These are phyloP conservation scores for Bryum argenteum DNA, from an alignment of 225 moss, liverwort and hornwort species.

Conservation along the genomic window DNA sequence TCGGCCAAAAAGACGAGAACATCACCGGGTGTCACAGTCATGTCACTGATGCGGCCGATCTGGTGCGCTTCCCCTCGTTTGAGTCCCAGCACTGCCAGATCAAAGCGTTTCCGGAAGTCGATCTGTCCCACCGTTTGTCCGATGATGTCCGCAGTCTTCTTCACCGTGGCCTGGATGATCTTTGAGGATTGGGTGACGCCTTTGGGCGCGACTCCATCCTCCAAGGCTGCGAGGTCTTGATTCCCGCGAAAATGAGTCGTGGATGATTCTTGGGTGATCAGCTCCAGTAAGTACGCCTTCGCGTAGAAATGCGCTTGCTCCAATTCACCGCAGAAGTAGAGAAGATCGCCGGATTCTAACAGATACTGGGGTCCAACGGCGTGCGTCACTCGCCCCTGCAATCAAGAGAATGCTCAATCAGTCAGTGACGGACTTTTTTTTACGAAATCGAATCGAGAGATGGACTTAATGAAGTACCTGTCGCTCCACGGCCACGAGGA, in stretches of 20 bases:
- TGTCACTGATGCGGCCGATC: slow-evolving; percentile 33
- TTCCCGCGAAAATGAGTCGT: not conserved
- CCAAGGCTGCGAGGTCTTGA: slow-evolving; percentile 24
- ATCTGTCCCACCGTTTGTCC: slow-evolving; percentile 28
- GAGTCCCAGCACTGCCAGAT: slow-evolving; percentile 30
- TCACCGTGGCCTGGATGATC: slow-evolving; percentile 35
- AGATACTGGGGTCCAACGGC: slow-evolving; percentile 45
- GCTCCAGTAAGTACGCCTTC: slow-evolving; percentile 28
- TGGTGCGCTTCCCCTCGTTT: slow-evolving; percentile 34
- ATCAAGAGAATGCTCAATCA: too few species aligned
- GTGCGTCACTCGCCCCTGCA: slow-evolving; percentile 43
- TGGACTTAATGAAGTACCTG: slow-evolving; percentile 7
- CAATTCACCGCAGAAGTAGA: slow-evolving; percentile 39
- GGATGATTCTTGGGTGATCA: slow-evolving; percentile 25
- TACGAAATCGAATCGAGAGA: too few species aligned
- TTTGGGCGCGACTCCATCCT: not conserved
- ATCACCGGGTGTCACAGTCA: slow-evolving; percentile 20
- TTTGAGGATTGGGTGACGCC: not conserved
- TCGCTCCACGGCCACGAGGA: slow-evolving; percentile 43
- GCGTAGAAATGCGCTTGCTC: slow-evolving; percentile 39
- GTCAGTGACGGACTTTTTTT: too few species aligned
- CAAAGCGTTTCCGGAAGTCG: slow-evolving; percentile 43
- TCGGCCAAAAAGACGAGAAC: slow-evolving; percentile 31
- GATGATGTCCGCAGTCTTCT: slow-evolving; percentile 34
- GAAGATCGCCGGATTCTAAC: slow-evolving; percentile 32